These are phyloP conservation scores for Suhomyces wounanorum DNA, from an alignment of 1,139 yeast genomes.

Conservation along the genomic window DNA sequence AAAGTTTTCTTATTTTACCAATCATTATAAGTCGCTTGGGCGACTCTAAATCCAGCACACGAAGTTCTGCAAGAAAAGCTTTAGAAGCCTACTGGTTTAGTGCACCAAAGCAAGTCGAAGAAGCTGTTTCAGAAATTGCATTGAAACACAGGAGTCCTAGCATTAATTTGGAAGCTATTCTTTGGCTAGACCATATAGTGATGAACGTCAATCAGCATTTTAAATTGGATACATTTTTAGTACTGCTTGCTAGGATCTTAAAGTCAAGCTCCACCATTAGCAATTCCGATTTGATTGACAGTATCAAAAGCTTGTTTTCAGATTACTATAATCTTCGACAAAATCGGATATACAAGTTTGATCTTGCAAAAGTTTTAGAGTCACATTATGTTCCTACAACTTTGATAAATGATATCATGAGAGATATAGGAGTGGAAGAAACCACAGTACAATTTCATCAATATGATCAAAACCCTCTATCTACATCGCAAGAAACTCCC, in stretches of 20 bases:
- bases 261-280: background rate
- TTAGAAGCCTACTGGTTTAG: conserved; percentile 71
- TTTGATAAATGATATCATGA: conserved; percentile 31
- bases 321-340: conserved; percentile 32
- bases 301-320: conserved; percentile 25
- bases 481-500: background rate
- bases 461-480: background rate
- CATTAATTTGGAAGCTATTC: conserved; percentile 46
- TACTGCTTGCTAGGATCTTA: conserved; percentile 25
- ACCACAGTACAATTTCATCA: background rate
- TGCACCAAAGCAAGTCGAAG: conserved; percentile 58
- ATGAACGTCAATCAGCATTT: conserved; percentile 35
- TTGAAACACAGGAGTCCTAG: conserved; percentile 42
- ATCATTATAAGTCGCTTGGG: conserved; percentile 55
- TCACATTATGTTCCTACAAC: conserved; percentile 36
- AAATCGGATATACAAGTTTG: conserved; percentile 38
- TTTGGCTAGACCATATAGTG: conserved; percentile 37
- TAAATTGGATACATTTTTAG: conserved; percentile 32
- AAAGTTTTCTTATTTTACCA: conserved; percentile 57
- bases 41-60: conserved; percentile 46
- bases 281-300: conserved; percentile 15
- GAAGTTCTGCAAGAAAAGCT: conserved; percentile 55
- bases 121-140: conserved; percentile 50
- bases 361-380: conserved; percentile 51
- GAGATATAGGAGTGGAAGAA: conserved; percentile 20